phyloP scores from a whole-genome alignment of 148 eudicot genomes.

The Simmondsia chinensis region DNA sequence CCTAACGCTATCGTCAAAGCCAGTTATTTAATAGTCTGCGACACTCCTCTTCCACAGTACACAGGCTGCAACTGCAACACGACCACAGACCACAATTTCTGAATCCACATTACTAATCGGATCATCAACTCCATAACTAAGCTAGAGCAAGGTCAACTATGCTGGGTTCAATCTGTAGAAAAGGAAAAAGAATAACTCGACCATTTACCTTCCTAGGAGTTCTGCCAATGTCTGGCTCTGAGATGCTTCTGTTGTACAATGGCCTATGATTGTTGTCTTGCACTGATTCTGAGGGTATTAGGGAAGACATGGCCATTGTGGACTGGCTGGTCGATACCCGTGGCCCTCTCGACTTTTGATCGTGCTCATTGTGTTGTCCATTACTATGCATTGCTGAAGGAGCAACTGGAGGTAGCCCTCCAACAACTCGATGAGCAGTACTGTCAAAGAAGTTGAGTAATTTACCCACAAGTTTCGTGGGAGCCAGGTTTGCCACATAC shows the following conservation, averaged over 20 bases:
- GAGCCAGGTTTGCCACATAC: constrained; percentile 56
- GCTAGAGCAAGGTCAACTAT: too few relatives aligned
- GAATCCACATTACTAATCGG: too few relatives aligned
- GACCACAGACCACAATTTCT: too few relatives aligned
- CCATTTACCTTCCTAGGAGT: constrained; percentile 61
- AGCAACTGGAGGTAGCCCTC: constrained; percentile 70
- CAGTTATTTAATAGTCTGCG: too few relatives aligned
- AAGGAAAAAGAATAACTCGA: too few relatives aligned
- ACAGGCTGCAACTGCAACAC: too few relatives aligned
- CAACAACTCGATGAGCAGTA: constrained; percentile 89
- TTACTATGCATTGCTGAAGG: constrained; percentile 32
- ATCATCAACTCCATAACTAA: too few relatives aligned
- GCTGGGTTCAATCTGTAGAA: neutral
- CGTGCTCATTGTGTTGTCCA: constrained; percentile 35
- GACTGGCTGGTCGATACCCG: constrained; percentile 76
- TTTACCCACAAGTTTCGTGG: constrained; percentile 65
- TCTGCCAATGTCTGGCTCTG: constrained; percentile 83
- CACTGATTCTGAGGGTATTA: constrained; percentile 49
- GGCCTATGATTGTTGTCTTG: constrained; percentile 40
- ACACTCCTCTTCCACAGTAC: neutral
- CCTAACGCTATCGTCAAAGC: too few relatives aligned
- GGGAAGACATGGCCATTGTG: constrained; percentile 84
- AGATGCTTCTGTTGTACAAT: constrained; percentile 66
- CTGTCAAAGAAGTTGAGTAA: constrained; percentile 66
- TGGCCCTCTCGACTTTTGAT: constrained; percentile 37